phyloP scores from a whole-genome alignment of 768 basidiomycete species.

The Boletus speciosus region DNA sequence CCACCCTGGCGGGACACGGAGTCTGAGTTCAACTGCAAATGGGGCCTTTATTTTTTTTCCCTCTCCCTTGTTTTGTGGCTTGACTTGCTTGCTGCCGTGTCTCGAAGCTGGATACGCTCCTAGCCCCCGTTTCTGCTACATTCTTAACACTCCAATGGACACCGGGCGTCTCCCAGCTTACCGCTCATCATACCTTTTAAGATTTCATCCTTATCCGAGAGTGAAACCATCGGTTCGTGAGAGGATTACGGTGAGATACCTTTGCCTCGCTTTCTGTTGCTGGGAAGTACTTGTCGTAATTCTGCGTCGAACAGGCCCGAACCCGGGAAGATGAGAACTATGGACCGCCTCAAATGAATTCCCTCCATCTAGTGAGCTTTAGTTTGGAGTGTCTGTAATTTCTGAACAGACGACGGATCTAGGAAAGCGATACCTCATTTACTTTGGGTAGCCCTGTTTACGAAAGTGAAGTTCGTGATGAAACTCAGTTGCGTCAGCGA shows the following conservation, averaged over 20 bases:
- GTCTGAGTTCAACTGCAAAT: conserved; percentile 19
- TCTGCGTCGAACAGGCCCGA: conserved; percentile 8
- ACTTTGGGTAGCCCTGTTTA: conserved; percentile 6
- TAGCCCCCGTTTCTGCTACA: neutral
- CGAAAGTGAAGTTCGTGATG: neutral
- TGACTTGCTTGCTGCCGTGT: conserved; percentile 1
- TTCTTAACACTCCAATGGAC: conserved; percentile 15
- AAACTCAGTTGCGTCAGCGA: conserved; percentile 3
- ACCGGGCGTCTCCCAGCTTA: conserved; percentile 18
- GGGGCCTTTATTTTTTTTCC: conserved; percentile 2
- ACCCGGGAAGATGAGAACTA: neutral
- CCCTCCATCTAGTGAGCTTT: neutral
- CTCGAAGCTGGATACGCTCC: neutral
- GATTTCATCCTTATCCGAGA: conserved; percentile 31
- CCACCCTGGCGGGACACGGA: conserved; percentile 21
- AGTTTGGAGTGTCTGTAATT: neutral
- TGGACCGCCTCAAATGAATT: neutral
- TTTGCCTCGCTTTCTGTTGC: neutral
- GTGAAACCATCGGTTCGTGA: conserved; percentile 20
- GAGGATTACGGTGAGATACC: conserved; percentile 21
- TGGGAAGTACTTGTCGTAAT: conserved; percentile 9
- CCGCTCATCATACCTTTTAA: conserved; percentile 27
- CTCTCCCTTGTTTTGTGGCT: neutral
- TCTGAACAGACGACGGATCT: neutral
- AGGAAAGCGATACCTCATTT: conserved; percentile 9